phyloP scores from a whole-genome alignment of 2,329 filamentous ascomycete species.

The Dryadomyces quercus-mongolicae region DNA sequence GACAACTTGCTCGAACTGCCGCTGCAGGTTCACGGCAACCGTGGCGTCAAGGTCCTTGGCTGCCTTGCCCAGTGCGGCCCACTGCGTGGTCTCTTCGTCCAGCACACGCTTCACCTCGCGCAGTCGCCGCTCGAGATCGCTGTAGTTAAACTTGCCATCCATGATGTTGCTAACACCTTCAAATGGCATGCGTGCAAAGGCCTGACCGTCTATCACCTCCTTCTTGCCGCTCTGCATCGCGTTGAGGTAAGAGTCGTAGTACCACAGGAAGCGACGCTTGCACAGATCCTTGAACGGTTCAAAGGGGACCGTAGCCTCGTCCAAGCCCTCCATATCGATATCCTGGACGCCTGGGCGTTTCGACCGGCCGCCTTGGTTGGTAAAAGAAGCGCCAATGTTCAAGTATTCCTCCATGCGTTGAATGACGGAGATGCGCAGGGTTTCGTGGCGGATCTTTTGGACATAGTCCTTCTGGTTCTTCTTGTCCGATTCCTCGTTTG shows the following conservation, averaged over 20 bases:
- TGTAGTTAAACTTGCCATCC: constrained; percentile 78
- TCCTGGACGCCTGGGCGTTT: constrained; percentile 25
- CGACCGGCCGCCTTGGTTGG: too few species aligned
- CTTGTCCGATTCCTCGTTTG: constrained; percentile 55
- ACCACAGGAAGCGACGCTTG: constrained; percentile 92
- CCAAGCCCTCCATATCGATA: constrained; percentile 35
- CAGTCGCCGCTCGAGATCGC: constrained; percentile 58
- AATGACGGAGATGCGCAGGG: constrained; percentile 73
- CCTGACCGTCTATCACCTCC: constrained; percentile 49
- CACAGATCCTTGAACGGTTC: constrained; percentile 83
- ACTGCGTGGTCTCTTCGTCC: constrained; percentile 57
- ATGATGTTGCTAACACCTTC: constrained; percentile 67
- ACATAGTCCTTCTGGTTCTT: constrained; percentile 64
- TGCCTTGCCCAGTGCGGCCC: constrained; percentile 57
- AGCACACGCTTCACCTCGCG: constrained; percentile 56
- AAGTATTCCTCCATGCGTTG: constrained; percentile 73
- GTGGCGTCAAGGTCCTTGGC: constrained; percentile 55
- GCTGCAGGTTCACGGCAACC: constrained; percentile 68
- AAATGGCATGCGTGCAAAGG: constrained; percentile 79
- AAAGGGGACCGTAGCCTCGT: constrained; percentile 46
- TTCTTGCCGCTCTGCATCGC: constrained; percentile 53
- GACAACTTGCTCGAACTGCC: constrained; percentile 74
- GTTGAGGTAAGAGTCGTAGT: constrained; percentile 75
- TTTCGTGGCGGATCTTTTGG: constrained; percentile 87
- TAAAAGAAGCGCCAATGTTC: constrained; percentile 34